Conservation (phyloP, 139 green algal species). For the Closterium sp. region DNA sequence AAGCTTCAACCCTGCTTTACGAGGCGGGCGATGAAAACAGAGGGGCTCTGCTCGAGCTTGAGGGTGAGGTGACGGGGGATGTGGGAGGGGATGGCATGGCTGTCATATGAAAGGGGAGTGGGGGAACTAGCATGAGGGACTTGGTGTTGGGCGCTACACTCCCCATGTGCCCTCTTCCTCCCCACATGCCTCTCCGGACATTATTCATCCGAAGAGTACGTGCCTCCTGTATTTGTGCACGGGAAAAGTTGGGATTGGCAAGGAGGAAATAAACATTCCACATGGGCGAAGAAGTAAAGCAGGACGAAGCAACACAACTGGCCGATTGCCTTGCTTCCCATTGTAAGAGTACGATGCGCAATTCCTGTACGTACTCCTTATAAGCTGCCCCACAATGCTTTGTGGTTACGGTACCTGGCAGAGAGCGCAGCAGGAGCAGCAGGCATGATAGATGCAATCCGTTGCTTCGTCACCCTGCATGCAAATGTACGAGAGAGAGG, state of each 20-base stretch:
- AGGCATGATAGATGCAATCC: neutral
- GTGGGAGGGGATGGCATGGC: neutral
- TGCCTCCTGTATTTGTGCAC: neutral
- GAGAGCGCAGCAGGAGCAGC: neutral
- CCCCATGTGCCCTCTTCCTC: neutral
- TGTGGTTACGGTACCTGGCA: neutral
- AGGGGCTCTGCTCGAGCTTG: neutral
- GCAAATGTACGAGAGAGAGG: neutral
- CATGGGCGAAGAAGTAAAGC: too few species aligned
- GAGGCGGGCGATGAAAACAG: neutral
- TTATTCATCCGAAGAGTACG: neutral
- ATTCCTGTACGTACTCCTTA: neutral
- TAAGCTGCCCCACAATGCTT: neutral
- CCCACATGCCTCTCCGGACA: neutral
- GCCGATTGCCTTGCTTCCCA: too few species aligned
- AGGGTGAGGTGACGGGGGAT: neutral
- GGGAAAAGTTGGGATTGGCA: too few species aligned
- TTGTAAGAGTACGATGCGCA: too few species aligned
- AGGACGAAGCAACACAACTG: too few species aligned
- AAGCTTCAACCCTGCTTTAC: too few species aligned
- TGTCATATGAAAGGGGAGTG: neutral
- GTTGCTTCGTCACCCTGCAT: neutral
- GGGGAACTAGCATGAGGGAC: neutral
- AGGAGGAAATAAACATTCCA: too few species aligned
- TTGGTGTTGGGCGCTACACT: neutral